These are phyloP conservation scores for Hanseniaspora singularis DNA, from an alignment of 805 yeast species.

Conservation along the genomic window DNA sequence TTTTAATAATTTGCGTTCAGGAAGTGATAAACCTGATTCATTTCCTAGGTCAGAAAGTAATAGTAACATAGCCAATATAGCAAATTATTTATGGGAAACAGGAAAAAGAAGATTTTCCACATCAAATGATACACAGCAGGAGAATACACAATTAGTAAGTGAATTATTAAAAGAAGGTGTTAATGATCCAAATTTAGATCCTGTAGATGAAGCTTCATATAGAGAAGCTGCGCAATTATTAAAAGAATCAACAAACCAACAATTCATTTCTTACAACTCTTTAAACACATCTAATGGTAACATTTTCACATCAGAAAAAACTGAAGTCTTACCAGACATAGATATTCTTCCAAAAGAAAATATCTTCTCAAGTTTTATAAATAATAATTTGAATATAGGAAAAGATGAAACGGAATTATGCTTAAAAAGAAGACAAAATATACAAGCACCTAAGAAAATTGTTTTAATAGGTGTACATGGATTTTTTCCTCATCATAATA, in stretches of 20 bases:
- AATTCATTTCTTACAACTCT: conserved; percentile 4
- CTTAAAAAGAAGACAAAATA: too few species aligned
- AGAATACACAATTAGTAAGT: not conserved
- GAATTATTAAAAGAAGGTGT: not conserved
- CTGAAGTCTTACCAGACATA: not conserved
- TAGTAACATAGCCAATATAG: not conserved
- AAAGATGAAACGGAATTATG: not conserved
- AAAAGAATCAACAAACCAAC: conserved; percentile 7
- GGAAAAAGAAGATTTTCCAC: conserved; percentile 13
- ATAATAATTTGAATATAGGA: too few species aligned
- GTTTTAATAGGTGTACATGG: conserved; percentile 92
- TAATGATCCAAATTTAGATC: not conserved
- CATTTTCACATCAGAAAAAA: conserved; percentile 1
- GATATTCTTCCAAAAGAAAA: not conserved
- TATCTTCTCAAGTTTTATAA: not conserved
- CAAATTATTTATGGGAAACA: conserved; percentile 6
- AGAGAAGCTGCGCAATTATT: conserved; percentile 8
- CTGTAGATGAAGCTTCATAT: conserved; percentile 9
- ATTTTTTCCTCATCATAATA: conserved; percentile 77
- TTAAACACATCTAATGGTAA: conserved; percentile 3
- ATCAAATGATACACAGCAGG: not conserved
- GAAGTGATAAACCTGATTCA: too few species aligned
- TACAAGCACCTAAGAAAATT: conserved; percentile 38
- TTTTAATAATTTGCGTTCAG: not conserved
- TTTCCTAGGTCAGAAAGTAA: not conserved